Base-by-base conservation (phyloP, 2,329 filamentous ascomycete species). In the Colletotrichum musae region DNA sequence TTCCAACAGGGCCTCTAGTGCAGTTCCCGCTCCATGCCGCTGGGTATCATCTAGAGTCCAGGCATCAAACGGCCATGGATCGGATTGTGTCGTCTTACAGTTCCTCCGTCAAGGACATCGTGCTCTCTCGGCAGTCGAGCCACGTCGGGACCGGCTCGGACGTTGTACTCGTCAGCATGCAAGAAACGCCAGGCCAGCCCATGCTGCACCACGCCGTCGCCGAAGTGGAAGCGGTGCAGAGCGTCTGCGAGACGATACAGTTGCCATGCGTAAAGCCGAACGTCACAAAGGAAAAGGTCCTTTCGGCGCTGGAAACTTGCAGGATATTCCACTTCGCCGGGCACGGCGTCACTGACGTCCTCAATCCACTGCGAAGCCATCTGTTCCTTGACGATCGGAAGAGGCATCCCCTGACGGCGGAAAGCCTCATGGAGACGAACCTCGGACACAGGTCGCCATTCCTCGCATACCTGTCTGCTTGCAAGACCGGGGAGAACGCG, bases 381-480 rank as follows among this genome's bases (percentile, higher is more conserved):
- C 36, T 74, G 4, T 43, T 43, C 6, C 41, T 43, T 13, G 6
- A 43, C 13, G 41, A 43, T 15, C 16, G 16, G 13, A n/a, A 54
- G 2, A 15, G 41, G 1, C n/a, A 66, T 16, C 70, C 61, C 0
- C 50, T 75, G 0, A 70, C 69, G 4, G 71, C 74, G 4, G 53
- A 45, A 1, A 64, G 64, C 52, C 58, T 75, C 4, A 65, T 70
- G 12, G 71, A 74, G 6, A 43, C 43, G 0, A 63, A 74, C 48
- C 58, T 79, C 0, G 59, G 64, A 1, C 16, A 69, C 2, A 5
- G 53, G 2, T 4, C 62, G 3, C 77, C 77, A 6, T 80, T 81
- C 57, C 75, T 82, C 7, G 80, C 76, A 0, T 83, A 80, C 52
- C 77, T 83, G 4, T 83, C 80, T 4, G 80, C 80, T 0, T 83